Evolutionary conservation across 352 stramenopile genomes (phyloP).

Genomic region (Saprolegnia parasitica): DNA sequence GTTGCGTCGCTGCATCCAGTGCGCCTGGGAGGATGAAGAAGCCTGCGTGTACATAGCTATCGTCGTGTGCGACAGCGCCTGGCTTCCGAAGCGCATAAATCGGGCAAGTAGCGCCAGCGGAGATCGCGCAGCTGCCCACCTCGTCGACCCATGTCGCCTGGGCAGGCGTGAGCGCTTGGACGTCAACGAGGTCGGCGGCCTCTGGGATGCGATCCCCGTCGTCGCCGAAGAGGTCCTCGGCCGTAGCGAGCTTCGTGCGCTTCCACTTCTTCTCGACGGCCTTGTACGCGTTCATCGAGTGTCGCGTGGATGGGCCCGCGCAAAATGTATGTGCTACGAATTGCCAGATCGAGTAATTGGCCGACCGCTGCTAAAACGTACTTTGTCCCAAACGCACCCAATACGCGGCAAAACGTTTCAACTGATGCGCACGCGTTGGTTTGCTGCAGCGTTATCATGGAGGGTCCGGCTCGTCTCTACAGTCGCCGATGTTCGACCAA

Average conservation of each 20-base stretch:
- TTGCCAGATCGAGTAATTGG: neutral
- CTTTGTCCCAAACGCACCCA: neutral
- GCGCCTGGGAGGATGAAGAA: conserved; percentile 69
- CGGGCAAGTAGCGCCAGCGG: conserved; percentile 32
- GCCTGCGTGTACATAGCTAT: conserved; percentile 43
- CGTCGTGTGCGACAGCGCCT: conserved; percentile 25
- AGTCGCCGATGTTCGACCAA: neutral
- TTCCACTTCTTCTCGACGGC: conserved; percentile 73
- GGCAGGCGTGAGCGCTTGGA: conserved; percentile 34
- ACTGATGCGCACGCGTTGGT: neutral
- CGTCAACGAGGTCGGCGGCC: conserved; percentile 44
- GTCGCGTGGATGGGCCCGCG: neutral
- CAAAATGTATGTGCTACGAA: neutral
- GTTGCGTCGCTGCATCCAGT: conserved; percentile 43
- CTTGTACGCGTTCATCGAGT: conserved; percentile 48
- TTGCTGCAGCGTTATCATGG: neutral
- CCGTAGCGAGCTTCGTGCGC: conserved; percentile 29
- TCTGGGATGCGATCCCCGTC: conserved; percentile 30
- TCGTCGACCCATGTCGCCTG: conserved; percentile 35
- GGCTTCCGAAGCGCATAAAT: conserved; percentile 44
- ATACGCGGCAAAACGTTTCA: neutral
- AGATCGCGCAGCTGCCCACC: conserved; percentile 42
- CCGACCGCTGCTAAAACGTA: neutral
- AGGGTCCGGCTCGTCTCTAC: neutral
- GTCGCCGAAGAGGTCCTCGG: neutral